Conservation (phyloP, 768 basidiomycete species). For the Naganishia vishniacii region DNA sequence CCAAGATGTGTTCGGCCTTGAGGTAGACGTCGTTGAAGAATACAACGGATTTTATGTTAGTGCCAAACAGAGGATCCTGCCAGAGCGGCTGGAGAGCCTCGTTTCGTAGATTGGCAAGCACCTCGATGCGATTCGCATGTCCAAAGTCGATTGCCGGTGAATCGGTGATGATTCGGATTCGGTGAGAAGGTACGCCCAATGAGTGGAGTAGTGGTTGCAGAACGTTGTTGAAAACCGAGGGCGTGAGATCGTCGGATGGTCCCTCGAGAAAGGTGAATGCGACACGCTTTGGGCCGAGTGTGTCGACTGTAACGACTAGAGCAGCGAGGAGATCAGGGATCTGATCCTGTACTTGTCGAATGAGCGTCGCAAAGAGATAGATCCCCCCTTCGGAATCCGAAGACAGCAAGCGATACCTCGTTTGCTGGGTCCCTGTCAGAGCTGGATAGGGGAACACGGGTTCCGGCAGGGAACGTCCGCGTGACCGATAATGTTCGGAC, state of each 20-base stretch:
- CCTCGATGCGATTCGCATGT: slow-evolving; percentile 40
- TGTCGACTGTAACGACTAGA: slow-evolving; percentile 33
- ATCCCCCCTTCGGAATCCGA: slow-evolving; percentile 20
- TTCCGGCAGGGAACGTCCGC: slow-evolving; percentile 21
- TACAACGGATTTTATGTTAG: slow-evolving; percentile 34
- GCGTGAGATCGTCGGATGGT: slow-evolving; percentile 42
- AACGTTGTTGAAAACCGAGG: slow-evolving; percentile 32
- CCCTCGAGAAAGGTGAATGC: slow-evolving; percentile 45
- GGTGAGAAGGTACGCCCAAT: slow-evolving; percentile 34
- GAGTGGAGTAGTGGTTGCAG: slow-evolving; percentile 33
- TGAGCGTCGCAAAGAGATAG: slow-evolving; percentile 40
- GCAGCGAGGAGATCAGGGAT: slow-evolving; percentile 44
- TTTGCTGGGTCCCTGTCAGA: slow-evolving; percentile 33
- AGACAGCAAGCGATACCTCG: slow-evolving; percentile 36
- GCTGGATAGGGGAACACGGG: slow-evolving; percentile 32
- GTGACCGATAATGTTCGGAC: slow-evolving; percentile 16
- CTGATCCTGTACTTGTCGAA: slow-evolving; percentile 40
- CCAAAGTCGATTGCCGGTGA: slow-evolving; percentile 39
- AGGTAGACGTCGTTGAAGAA: slow-evolving; percentile 47
- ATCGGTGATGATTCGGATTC: slow-evolving; percentile 34
- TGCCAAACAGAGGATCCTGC: slow-evolving; percentile 27
- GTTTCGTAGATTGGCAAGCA: slow-evolving; percentile 42
- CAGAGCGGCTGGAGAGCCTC: slow-evolving; percentile 41
- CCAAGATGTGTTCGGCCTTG: slow-evolving; percentile 39
- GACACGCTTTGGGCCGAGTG: slow-evolving; percentile 34